Base-by-base conservation (phyloP, 805 yeast species). In the Limtongia smithiae region DNA sequence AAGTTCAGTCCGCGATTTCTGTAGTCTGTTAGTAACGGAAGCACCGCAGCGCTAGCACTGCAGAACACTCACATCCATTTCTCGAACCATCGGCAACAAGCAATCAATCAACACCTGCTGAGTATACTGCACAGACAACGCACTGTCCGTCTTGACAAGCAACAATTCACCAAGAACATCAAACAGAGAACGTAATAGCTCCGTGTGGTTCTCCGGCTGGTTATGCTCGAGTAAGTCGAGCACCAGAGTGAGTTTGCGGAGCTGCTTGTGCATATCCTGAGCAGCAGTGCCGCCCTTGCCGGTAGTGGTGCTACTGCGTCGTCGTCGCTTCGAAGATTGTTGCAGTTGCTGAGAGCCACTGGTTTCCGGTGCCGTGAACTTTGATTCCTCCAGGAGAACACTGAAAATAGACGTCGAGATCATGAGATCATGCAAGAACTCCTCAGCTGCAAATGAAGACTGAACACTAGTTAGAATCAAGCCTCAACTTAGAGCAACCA, bases 51-150 rank as follows among this genome's bases (percentile, higher is more conserved):
- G 20, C 6, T n/a, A 65, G 55, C 14, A 63, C 55, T 18, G 64
- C 59, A 55, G 79, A 9, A 11, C 22, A 20, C 54, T 43, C 27
- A 43, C 54, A 25, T 44, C 65, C 38, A 67, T 57, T 5, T 73
- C 69, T 38, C 76, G 73, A 24, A 90, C 81, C 20, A 83, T 74
- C 55, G 80, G 77, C 41, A 82, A 74, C 85, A 93, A 83, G 65
- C 95, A 86, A 37, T 85, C 79, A 2, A 96, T 93, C 52, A 93
- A 71, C 0, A 91, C 80, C 65, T 93, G 97, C 69, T 93, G 95
- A 1, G 95, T 83, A 60, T 90, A 91, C 38, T 86, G 72, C 3
- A 91, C 91, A 3, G 98, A 96, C 54, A 93, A 71, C 50, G 88
- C 87, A 35, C 96, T 95, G 64, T 90, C 97, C 56, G 80, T 81